A percentile compares a stretch with the other conserved stretches of the same genome.
These are phyloP conservation scores for Rhododendron vialii DNA, from an alignment of 148 eudicot species.

Conservation along the genomic window DNA sequence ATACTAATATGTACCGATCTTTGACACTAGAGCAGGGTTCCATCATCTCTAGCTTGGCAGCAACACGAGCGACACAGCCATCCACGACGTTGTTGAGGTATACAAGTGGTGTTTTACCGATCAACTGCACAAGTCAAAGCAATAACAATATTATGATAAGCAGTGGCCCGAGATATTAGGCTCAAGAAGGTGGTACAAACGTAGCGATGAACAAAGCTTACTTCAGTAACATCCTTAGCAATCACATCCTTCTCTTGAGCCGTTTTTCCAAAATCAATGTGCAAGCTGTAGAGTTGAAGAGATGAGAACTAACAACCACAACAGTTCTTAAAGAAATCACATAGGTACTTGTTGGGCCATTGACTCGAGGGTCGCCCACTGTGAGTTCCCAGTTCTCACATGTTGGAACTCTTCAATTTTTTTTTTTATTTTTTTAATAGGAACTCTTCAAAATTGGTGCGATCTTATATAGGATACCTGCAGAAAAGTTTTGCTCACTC, in stretches of 20 bases:
- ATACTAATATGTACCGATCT: constrained; percentile 18
- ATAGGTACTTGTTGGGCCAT: no score
- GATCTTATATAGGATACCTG: no score
- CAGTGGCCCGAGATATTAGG: not conserved
- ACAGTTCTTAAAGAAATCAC: not conserved
- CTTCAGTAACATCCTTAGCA: constrained; percentile 73
- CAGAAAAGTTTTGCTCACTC: no score
- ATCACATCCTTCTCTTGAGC: constrained; percentile 38
- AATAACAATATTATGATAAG: not conserved
- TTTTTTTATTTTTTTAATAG: no score
- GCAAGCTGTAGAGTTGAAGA: not conserved
- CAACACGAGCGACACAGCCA: constrained; percentile 70
- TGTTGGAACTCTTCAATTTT: no score
- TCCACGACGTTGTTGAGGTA: constrained; percentile 67
- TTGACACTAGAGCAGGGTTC: constrained; percentile 82
- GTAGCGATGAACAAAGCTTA: constrained; percentile 15
- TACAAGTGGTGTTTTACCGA: constrained; percentile 74
- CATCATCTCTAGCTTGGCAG: constrained; percentile 79
- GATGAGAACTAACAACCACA: constrained; percentile 2
- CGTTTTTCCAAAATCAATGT: not conserved
- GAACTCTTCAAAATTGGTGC: no score
- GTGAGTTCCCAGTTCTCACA: no score
- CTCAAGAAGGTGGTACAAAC: not conserved
- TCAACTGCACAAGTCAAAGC: constrained; percentile 35
- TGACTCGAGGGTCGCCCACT: no score